These are phyloP conservation scores for Prunus mongolica DNA, from an alignment of 306 rosid genomes.

Conservation along the genomic window DNA sequence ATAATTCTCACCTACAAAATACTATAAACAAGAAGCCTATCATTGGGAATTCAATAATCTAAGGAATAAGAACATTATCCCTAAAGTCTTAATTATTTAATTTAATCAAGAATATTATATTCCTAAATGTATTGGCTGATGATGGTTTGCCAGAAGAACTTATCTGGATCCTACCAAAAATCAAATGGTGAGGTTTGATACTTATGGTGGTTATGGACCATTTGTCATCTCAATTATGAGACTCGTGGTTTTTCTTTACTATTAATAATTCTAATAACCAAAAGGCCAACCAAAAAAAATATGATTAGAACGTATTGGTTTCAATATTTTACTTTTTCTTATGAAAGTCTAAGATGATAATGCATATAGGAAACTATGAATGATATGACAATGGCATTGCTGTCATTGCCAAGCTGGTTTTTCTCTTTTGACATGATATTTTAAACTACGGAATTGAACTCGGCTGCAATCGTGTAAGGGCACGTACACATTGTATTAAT, in stretches of 20 bases:
- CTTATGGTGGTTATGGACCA: neutral
- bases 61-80: neutral
- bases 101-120: conserved; percentile 15
- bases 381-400: no score
- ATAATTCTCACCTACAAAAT: conserved; percentile 1
- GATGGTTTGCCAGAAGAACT: conserved; percentile 51
- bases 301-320: neutral
- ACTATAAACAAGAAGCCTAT: neutral
- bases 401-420: no score
- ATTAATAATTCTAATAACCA: neutral
- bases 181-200: conserved; percentile 11
- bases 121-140: conserved; percentile 30
- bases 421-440: no score
- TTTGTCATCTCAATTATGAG: conserved; percentile 27
- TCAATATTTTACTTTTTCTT: neutral
- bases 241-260: neutral
- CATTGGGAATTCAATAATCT: conserved; percentile 5
- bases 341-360: no score
- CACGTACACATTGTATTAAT: no score
- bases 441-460: no score
- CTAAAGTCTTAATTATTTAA: neutral
- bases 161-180: conserved; percentile 48
- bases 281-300: neutral
- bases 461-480: no score
- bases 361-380: no score